Evolutionary conservation across 176 grass and related monocot genomes (phyloP).

Genomic region (Lolium perenne): DNA sequence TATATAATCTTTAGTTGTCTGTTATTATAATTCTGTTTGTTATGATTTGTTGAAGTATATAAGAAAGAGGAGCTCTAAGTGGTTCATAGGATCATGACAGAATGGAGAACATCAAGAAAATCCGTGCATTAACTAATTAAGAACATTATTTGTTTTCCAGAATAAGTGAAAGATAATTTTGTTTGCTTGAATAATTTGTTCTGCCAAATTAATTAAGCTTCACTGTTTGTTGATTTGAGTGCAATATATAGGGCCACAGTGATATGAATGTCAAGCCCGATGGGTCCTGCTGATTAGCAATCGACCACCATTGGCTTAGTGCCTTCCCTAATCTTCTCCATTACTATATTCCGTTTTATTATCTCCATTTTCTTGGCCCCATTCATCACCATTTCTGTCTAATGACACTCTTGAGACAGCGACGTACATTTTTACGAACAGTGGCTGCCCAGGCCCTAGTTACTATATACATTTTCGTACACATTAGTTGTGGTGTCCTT

Average conservation of each 20-base stretch:
- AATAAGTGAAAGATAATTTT: slow-evolving; percentile 39
- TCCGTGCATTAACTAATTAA: slow-evolving; percentile 20
- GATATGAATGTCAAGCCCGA: slow-evolving; percentile 30
- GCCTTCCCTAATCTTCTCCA: slow-evolving; percentile 32
- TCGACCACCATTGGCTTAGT: slow-evolving; percentile 34
- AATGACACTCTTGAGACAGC: slow-evolving; percentile 25
- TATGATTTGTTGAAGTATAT: slow-evolving; percentile 49
- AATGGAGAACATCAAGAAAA: slow-evolving; percentile 30
- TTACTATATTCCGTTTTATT: slow-evolving; percentile 44
- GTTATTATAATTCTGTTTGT: slow-evolving; percentile 32
- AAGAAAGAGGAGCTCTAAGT: slow-evolving; percentile 37
- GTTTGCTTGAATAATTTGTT: slow-evolving; percentile 10
- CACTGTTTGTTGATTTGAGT: slow-evolving; percentile 46
- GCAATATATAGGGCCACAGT: slow-evolving; percentile 36
- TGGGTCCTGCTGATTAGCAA: slow-evolving; percentile 40
- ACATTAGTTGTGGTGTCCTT: slow-evolving; percentile 57
- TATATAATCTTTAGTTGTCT: slow-evolving; percentile 39
- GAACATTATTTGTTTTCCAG: slow-evolving; percentile 26
- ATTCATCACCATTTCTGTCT: slow-evolving; percentile 36
- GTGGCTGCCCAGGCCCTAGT: slow-evolving; percentile 42
- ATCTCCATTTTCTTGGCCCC: slow-evolving; percentile 44
- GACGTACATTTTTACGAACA: slow-evolving; percentile 43
- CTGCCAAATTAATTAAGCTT: neutral
- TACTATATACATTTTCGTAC: slow-evolving; percentile 38
- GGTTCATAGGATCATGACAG: slow-evolving; percentile 51